Evolutionary conservation across 108 stramenopile genomes (phyloP), one percentile per base, ranked within the genome.

Genomic region (Fistulifera pelliculosa): DNA sequence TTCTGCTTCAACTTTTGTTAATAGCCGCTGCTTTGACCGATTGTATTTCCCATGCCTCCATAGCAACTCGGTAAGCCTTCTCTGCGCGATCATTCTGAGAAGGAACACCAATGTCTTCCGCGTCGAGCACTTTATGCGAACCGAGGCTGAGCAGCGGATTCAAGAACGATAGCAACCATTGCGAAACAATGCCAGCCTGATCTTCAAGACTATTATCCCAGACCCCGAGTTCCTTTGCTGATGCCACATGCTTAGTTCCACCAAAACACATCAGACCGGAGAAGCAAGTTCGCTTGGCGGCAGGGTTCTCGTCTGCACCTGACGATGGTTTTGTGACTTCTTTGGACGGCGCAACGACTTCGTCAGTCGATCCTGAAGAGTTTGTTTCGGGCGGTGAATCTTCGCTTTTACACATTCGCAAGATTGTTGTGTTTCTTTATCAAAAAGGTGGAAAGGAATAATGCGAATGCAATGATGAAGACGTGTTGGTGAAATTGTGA

Each of bases 101-200:
- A 24, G 83, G 83, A 4, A 83, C 80, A 13, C 87, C 87, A n/a
- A 93, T 71, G 59, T 88, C 87, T 7, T 58, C 62, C 0, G 63
- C 56, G 7, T 76, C 76, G 28, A 93, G 58, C 1, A 84, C 65
- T 56, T 84, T 88, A 21, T 64, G 63, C 25, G 81, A 72, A 41
- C 91, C 91, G 1, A 84, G 47, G 38, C 47, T 47, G 24, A 93
- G 66, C 22, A 93, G 73, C 8, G 87, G 91, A 26, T 73, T 81
- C 10, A 93, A 53, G 45, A 83, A 93, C 40, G 61, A 59, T 51
- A 93, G 61, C 39, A 59, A 65, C 79, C 77, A 83, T 10, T 50
- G 19, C 10, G 76, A 69, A 8, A 86, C 41, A 47, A 64, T 72
- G 27, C 52, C 65, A 10, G 85, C 69, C 22, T 60, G 64, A 56